Conservation (phyloP, 2,329 filamentous ascomycete genomes). For the Cyclaneusma minus region DNA sequence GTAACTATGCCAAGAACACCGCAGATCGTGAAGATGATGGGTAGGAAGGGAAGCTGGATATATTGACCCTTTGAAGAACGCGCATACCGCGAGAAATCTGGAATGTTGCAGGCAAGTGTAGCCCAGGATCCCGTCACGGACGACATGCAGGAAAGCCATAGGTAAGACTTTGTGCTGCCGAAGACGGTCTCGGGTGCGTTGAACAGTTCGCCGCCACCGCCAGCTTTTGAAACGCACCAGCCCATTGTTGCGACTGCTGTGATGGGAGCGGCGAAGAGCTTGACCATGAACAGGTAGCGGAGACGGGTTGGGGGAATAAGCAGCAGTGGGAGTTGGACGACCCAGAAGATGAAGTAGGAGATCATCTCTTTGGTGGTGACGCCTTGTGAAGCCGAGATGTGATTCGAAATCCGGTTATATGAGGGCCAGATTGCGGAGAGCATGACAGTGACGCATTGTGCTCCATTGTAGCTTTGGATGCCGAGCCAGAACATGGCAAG, state of each 20-base stretch:
- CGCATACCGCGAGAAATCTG: conserved; percentile 20
- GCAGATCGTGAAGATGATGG: conserved; percentile 15
- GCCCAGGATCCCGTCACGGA: conserved; percentile 17
- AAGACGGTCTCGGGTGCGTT: conserved; percentile 10
- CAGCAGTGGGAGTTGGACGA: conserved; percentile 23
- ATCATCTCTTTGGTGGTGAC: conserved; percentile 40
- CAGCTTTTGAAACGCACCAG: conserved; percentile 43
- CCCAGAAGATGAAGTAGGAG: conserved; percentile 32
- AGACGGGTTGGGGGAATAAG: conserved; percentile 33
- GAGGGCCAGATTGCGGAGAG: conserved; percentile 35
- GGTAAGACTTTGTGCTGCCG: conserved; percentile 13
- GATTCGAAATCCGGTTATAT: conserved; percentile 35
- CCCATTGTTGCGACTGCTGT: conserved; percentile 46
- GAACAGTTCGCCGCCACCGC: conserved; percentile 21
- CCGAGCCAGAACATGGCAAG: conserved; percentile 43
- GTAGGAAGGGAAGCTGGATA: conserved; percentile 23
- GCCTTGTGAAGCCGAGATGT: conserved; percentile 30
- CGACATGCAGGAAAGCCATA: conserved; percentile 16
- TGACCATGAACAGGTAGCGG: conserved; percentile 34
- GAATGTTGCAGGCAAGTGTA: conserved; percentile 20
- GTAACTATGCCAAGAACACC: conserved; percentile 37
- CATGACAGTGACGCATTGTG: conserved; percentile 29
- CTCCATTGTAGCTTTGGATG: conserved; percentile 50
- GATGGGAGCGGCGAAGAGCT: conserved; percentile 34
- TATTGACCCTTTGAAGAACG: conserved; percentile 13